Base-by-base conservation (phyloP, 257 asterid genomes). In the Przewalskia tangutica region DNA sequence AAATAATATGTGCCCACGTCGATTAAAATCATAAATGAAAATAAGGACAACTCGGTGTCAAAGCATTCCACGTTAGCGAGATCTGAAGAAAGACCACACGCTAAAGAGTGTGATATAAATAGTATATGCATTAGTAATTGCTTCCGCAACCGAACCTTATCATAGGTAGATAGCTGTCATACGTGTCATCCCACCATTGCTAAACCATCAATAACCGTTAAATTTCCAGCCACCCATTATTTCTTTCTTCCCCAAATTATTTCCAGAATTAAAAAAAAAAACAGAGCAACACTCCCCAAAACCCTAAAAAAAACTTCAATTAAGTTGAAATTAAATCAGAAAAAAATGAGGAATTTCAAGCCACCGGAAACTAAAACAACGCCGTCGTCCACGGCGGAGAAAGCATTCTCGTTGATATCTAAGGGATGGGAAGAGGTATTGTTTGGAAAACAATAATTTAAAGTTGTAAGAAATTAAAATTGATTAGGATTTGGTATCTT, bases 341-440 rank as follows among this genome's bases (percentile, higher is more conserved):
- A 17, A 20, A 27, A 17, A 40, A 80, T 59, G 78, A 90, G 91
- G 86, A 89, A 89, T 85, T 85, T 91, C 78, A 94, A 91, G 89
- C 88, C 93, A 56, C 89, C 91, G 91, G 98, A 94, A 79, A 79
- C 90, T 48, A 89, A 93, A 32, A 44, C 93, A 86, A 8, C 93
- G 62, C 38, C 91, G n/a, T 38, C 78, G 12, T 32, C 90, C 12
- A 71, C 93, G 13, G 80, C 91, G 18, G 81, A 93, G 36, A 46
- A 85, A 8, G 77, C 90, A 0, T 79, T 89, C 32, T 94, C 98
- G 46, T 92, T 96, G 87, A 89, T 96, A 40, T 92, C 99, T 54
- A 94, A 94, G 88, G 98, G 99, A 18, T 96, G 98, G 99, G 90
- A 93, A 78, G 98, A 96, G 87, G 98, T 38, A 38, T 6, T 38